Conservation (phyloP, 371 early-diverging fungal species). For the Lichtheimia ramosa region DNA sequence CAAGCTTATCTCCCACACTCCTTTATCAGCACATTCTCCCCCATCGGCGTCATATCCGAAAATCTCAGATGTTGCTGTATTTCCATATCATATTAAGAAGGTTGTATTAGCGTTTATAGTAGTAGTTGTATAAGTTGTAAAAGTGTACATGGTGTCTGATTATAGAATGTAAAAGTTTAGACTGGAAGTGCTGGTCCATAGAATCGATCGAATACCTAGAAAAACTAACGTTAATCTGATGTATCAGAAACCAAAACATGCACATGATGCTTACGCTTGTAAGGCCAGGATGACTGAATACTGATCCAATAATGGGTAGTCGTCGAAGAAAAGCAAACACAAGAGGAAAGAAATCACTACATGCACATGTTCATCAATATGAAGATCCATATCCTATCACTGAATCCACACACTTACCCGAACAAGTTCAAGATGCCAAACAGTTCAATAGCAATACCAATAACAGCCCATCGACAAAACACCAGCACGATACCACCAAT, state of each 20-base stretch:
- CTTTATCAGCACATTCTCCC: too few species aligned
- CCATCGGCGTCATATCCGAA: too few species aligned
- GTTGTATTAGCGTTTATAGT: too few species aligned
- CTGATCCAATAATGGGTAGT: constrained; percentile 80
- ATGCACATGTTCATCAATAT: constrained; percentile 5
- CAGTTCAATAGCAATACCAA: constrained; percentile 80
- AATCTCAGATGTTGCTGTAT: too few species aligned
- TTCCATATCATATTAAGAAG: too few species aligned
- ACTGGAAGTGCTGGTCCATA: constrained; percentile 7
- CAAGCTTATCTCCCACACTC: too few species aligned
- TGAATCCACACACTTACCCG: constrained; percentile 57
- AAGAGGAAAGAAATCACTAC: constrained; percentile 91
- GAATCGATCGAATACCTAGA: constrained; percentile 11
- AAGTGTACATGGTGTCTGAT: too few species aligned
- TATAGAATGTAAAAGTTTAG: background rate
- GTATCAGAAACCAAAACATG: background rate
- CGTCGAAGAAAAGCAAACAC: constrained; percentile 78
- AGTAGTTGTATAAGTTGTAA: too few species aligned
- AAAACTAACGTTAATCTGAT: background rate
- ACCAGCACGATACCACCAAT: constrained; percentile 81
- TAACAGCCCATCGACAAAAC: constrained; percentile 77
- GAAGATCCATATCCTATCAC: background rate
- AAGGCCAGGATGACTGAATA: constrained; percentile 38
- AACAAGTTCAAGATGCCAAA: constrained; percentile 93
- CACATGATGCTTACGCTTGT: constrained; percentile 3